Conservation (phyloP, 805 yeast species). For the Ogataea saltuana region DNA sequence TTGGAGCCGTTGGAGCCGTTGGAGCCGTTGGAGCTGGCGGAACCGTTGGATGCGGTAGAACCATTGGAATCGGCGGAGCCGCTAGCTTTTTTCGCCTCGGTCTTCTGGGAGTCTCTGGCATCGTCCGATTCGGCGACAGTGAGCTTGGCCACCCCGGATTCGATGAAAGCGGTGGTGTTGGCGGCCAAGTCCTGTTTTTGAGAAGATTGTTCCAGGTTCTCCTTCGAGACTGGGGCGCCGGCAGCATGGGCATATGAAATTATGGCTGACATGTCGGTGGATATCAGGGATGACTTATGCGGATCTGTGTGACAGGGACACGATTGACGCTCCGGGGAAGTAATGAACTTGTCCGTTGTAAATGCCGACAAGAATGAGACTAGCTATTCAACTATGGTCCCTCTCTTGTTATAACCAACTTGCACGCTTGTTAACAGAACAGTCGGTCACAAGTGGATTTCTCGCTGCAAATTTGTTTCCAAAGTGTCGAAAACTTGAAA, state of each 20-base stretch:
- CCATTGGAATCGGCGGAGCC: too few species aligned
- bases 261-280: slow-evolving; percentile 27
- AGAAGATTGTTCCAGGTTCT: too few species aligned
- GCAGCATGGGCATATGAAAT: slow-evolving; percentile 38
- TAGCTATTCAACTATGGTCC: slow-evolving; percentile 1
- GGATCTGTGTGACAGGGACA: not conserved
- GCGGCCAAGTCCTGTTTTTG: slow-evolving; percentile 8
- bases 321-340: not conserved
- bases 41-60: too few species aligned
- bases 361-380: not conserved
- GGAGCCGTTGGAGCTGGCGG: not conserved
- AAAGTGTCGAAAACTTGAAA: slow-evolving; percentile 4
- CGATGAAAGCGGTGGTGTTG: slow-evolving; percentile 7
- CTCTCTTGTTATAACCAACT: slow-evolving; percentile 3
- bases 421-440: not conserved
- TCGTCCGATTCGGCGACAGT: slow-evolving; percentile 9
- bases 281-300: not conserved
- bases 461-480: slow-evolving; percentile 3
- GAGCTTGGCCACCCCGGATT: slow-evolving; percentile 16
- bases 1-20: not conserved
- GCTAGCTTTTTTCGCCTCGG: slow-evolving; percentile 11
- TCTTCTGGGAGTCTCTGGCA: not conserved
- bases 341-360: not conserved
- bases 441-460: slow-evolving; percentile 1
- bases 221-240: slow-evolving; percentile 25